Evolutionary conservation across 2,329 filamentous ascomycete genomes (phyloP), one percentile per base, ranked within the genome.

Genomic region (Penicillium freii): DNA sequence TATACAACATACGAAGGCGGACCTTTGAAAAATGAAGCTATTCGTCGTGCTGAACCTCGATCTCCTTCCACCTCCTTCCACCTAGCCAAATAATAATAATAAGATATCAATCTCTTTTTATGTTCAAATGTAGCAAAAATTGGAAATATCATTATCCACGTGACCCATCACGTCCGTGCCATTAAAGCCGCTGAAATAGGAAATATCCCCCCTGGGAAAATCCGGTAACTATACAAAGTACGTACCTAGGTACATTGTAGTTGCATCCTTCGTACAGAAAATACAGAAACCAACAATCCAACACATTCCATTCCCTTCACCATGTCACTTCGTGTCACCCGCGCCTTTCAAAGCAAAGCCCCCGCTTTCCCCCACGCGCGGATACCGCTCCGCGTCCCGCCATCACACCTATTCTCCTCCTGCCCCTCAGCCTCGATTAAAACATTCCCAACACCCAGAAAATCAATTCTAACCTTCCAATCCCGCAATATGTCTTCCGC

Each of bases 301-400:
- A 42, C 31, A 4, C 10, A 54, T 54, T 13, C 6, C 33, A n/a
- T 36, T 36, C n/a, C 15, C 31, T 31, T 44, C 42, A 27, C 33
- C 6, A 56, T 53, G 57, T 11, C 39, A 21, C 40, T 29, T 6
- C 51, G 44, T 54, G 17, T 49, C 29, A 31, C 45, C 43, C 46
- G 45, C 21, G 40, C 48, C 46, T 36, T 57, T n/a, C 40, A 25
- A 31, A 21, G 19, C 45, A 49, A 27, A 19, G 33, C 52, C 61
- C 63, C 64, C 62, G 61, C 64, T 64, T 61, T 53, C 61, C 61
- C 64, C 59, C 62, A 62, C 62, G 57, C 45, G 58, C 62, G 61
- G 61, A 56, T 47, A 55, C 55, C 58, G 17, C 19, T 43, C 60
- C 57, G 50, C 51, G 27, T 54, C 51, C 60, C 57, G 31, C 54